Percentiles rank a stretch among this genome's conserved stretches.
Conservation (phyloP, 371 early-diverging fungal genomes). For the Choanephora cucurbitarum region DNA sequence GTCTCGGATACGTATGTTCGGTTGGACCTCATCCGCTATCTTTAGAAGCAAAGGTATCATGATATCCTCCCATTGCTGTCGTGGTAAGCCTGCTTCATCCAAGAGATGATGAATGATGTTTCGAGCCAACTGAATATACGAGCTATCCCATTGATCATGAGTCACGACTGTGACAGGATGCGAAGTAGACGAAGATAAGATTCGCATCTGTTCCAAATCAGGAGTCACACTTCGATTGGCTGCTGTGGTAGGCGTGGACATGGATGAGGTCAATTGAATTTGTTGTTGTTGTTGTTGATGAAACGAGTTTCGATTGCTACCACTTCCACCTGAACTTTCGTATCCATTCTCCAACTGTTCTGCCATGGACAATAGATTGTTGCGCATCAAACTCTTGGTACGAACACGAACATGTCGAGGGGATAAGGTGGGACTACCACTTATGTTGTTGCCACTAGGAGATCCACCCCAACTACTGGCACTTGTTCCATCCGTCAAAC, state of each 20-base stretch:
- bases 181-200: neutral
- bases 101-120: constrained; percentile 19
- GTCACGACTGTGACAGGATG: constrained; percentile 8
- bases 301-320: constrained; percentile 7
- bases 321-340: constrained; percentile 9
- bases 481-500: constrained; percentile 17
- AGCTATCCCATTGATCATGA: constrained; percentile 23
- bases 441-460: neutral
- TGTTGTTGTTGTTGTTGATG: constrained; percentile 19
- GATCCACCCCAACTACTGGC: neutral
- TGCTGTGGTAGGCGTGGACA: neutral
- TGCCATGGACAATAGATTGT: constrained; percentile 32
- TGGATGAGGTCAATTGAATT: constrained; percentile 2
- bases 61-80: constrained; percentile 73
- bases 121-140: constrained; percentile 16
- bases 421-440: constrained; percentile 9
- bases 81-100: constrained; percentile 7
- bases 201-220: constrained; percentile 16
- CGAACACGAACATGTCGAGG: constrained; percentile 28
- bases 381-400: constrained; percentile 45
- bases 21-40: constrained; percentile 67
- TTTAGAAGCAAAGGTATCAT: constrained; percentile 67
- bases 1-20: constrained; percentile 73
- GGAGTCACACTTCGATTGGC: constrained; percentile 8
- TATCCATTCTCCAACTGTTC: constrained; percentile 10